Evolutionary conservation across 2,329 filamentous ascomycete species (phyloP).

Genomic region (Xylaria sp.): DNA sequence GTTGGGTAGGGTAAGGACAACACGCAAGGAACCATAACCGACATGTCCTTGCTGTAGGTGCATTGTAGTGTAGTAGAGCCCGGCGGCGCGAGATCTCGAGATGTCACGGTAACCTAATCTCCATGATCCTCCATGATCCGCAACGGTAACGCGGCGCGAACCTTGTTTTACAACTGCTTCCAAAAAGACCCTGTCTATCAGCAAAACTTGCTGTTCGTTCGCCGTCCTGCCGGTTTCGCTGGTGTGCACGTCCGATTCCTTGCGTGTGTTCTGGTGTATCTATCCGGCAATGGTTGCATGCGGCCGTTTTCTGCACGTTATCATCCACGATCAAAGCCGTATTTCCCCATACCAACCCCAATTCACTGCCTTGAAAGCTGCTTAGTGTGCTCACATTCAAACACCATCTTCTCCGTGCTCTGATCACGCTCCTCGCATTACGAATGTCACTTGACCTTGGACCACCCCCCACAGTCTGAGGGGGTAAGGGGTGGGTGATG

Average conservation of each 20-base stretch:
- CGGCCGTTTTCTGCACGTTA: conserved; percentile 5
- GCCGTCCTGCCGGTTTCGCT: conserved; percentile 19
- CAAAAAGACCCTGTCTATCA: not conserved
- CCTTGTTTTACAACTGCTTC: conserved; percentile 33
- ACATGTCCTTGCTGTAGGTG: not conserved
- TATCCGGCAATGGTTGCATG: conserved; percentile 9
- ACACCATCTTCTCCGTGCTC: conserved; percentile 34
- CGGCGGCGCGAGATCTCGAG: conserved; percentile 17
- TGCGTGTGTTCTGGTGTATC: not conserved
- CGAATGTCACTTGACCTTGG: conserved; percentile 46
- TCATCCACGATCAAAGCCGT: not conserved
- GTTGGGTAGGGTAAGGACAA: not conserved
- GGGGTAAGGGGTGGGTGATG: conserved; percentile 35
- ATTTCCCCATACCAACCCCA: conserved; percentile 9
- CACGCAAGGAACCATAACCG: conserved; percentile 2
- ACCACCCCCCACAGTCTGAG: conserved; percentile 33
- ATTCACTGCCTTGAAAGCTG: conserved; percentile 4
- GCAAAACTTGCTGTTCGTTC: conserved; percentile 8
- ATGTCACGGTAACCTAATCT: conserved; percentile 33
- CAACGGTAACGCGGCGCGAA: conserved; percentile 33
- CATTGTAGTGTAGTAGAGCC: not conserved
- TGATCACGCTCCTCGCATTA: conserved; percentile 45
- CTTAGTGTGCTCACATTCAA: conserved; percentile 18
- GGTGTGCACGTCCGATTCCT: conserved; percentile 17
- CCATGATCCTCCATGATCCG: conserved; percentile 29